These are phyloP conservation scores for Naganishia cerealis DNA, from an alignment of 1,284 basidiomycete species.

Conservation along the genomic window DNA sequence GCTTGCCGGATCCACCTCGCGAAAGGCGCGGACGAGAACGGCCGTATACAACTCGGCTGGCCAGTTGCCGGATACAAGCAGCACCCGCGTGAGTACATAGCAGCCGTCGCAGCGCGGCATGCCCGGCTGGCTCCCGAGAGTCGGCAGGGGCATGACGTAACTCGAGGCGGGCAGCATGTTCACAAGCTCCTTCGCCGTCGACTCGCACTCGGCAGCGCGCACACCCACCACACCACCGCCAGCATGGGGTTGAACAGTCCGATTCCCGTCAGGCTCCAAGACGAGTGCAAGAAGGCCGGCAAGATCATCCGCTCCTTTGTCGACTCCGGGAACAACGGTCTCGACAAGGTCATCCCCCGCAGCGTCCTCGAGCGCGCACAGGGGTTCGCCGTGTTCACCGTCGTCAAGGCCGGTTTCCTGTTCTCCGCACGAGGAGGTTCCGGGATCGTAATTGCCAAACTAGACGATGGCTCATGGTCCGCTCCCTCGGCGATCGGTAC, in stretches of 20 bases:
- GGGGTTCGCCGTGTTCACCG: constrained; percentile 61
- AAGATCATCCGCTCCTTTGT: constrained; percentile 57
- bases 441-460: constrained; percentile 84
- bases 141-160: too few species aligned
- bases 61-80: too few species aligned
- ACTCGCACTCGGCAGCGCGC: too few species aligned
- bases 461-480: constrained; percentile 84
- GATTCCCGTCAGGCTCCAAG: constrained; percentile 54
- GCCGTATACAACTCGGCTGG: too few species aligned
- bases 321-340: constrained; percentile 52
- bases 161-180: too few species aligned
- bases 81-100: too few species aligned
- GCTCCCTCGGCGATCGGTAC: constrained; percentile 92
- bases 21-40: too few species aligned
- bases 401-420: constrained; percentile 62
- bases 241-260: constrained; percentile 47
- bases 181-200: too few species aligned
- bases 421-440: constrained; percentile 71
- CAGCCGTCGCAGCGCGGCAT: too few species aligned
- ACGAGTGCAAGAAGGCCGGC: constrained; percentile 60
- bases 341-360: constrained; percentile 57
- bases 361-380: constrained; percentile 49
- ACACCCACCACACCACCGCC: not conserved
- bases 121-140: too few species aligned
- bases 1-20: too few species aligned